Base-by-base conservation (phyloP, 2,329 filamentous ascomycete genomes). In the Fusarium annulatum region DNA sequence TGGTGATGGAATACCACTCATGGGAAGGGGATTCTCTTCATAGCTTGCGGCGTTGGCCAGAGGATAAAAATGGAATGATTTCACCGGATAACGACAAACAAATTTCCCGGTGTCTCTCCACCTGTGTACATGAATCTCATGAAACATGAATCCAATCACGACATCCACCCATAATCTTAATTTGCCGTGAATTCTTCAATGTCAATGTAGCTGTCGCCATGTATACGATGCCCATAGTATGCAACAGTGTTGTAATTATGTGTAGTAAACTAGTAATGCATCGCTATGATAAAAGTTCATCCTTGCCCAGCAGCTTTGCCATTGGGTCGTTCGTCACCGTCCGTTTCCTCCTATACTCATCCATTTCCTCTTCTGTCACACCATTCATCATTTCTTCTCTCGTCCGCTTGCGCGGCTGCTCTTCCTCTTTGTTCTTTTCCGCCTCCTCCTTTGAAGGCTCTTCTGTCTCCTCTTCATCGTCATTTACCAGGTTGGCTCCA, bases 341-440 rank as follows among this genome's bases (percentile, higher is more conserved):
- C 72, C 92, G 88, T 80, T 94, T 95, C 75, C 90, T 89, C 76
- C 94, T 90, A 81, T 97, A 97, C 67, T 92, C 91, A 65, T 98
- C 95, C 84, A 97, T 88, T 74, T 97, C 94, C 63, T 93, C 93
- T 79, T 97, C 94, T 0, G 92, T 91, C 18, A 96, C 88, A 2
- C 92, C 93, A 28, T 89, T 90, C 77, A 92, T 90, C 87, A 97
- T 91, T 79, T 97, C 93, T 62, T 93, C 90, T 36, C 94, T 84
- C 2, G 92, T 93, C 49, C 95, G 88, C 82, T 97, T 96, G 80
- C 91, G 93, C 34, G 81, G 79, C 45, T 76, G 78, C 12, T 72
- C 51, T 11, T 77, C 77, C 26, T 83, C 79, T 21, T 81, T 77
- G 21, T 81, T 79, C 7, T 81, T 75, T 11, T 81, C 79, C 34